Percentiles rank a stretch among this genome's conserved stretches.
These are phyloP conservation scores for Mycotypha africana DNA, from an alignment of 371 early-diverging fungal genomes.

Conservation along the genomic window DNA sequence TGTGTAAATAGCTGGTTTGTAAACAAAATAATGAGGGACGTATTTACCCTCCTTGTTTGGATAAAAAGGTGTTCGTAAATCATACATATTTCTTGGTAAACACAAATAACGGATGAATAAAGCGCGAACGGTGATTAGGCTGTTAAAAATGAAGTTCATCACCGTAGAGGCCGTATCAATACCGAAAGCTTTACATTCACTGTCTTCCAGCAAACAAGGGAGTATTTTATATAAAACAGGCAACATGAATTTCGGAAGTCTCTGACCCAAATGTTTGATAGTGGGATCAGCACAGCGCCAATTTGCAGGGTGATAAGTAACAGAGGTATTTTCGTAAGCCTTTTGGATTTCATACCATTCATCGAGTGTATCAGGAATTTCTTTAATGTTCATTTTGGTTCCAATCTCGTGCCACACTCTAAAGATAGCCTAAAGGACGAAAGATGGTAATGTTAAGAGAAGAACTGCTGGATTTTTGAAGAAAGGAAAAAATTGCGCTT, in stretches of 20 bases:
- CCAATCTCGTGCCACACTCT: conserved; percentile 41
- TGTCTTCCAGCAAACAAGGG: conserved; percentile 17
- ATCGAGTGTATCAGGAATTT: conserved; percentile 44
- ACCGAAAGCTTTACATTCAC: conserved; percentile 18
- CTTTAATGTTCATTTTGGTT: conserved; percentile 38
- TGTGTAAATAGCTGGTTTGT: conserved; percentile 13
- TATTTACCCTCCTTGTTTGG: conserved; percentile 16
- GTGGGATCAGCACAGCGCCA: conserved; percentile 21
- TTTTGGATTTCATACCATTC: conserved; percentile 32
- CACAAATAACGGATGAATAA: conserved; percentile 16
- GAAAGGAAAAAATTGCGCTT: neutral
- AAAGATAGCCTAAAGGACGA: conserved; percentile 20
- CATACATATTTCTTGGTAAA: conserved; percentile 10
- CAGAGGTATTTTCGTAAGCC: conserved; percentile 9
- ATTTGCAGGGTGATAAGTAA: conserved; percentile 18
- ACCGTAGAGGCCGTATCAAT: conserved; percentile 2
- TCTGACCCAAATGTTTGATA: conserved; percentile 12
- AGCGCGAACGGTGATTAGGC: conserved; percentile 6
- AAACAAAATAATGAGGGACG: conserved; percentile 19
- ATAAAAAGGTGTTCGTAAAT: conserved; percentile 21
- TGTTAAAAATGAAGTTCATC: conserved; percentile 4
- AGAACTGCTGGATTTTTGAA: neutral
- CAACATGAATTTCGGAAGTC: conserved; percentile 11
- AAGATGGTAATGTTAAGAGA: neutral
- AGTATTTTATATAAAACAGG: conserved; percentile 12